Evolutionary conservation across 179 eudicot species (phyloP).

Genomic region (Spinacia oleracea): DNA sequence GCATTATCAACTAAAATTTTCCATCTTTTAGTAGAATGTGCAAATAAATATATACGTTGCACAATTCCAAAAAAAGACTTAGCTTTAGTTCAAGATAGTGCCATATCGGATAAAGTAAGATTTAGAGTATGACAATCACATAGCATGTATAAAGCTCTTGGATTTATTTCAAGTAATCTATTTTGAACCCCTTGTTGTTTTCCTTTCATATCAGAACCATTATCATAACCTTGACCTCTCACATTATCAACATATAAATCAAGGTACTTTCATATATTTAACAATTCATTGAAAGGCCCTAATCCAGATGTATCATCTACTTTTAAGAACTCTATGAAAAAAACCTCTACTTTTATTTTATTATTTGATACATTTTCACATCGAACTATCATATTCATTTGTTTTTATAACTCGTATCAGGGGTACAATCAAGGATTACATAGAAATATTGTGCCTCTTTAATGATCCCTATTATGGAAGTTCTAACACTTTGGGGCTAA

Average conservation of each 20-base stretch:
- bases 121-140: slow-evolving; percentile 2
- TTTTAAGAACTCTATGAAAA: not conserved
- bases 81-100: not conserved
- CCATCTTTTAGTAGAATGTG: no score
- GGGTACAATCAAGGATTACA: slow-evolving; percentile 34
- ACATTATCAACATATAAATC: no score
- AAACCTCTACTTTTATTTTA: not conserved
- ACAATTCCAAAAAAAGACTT: not conserved
- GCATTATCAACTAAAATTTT: no score
- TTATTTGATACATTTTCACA: slow-evolving; percentile 8
- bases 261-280: no score
- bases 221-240: slow-evolving; percentile 2
- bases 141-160: slow-evolving; percentile 2
- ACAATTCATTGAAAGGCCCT: not conserved
- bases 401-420: slow-evolving; percentile 26
- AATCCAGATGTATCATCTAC: not conserved
- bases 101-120: not conserved
- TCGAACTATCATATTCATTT: slow-evolving; percentile 31
- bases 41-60: not conserved
- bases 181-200: slow-evolving; percentile 20
- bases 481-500: not conserved
- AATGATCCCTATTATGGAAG: not conserved
- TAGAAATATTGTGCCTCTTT: slow-evolving; percentile 35
- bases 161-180: slow-evolving; percentile 15
- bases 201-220: not conserved